Evolutionary conservation across 164 flowering plant species (phyloP).

Genomic region (Vitis riparia): DNA sequence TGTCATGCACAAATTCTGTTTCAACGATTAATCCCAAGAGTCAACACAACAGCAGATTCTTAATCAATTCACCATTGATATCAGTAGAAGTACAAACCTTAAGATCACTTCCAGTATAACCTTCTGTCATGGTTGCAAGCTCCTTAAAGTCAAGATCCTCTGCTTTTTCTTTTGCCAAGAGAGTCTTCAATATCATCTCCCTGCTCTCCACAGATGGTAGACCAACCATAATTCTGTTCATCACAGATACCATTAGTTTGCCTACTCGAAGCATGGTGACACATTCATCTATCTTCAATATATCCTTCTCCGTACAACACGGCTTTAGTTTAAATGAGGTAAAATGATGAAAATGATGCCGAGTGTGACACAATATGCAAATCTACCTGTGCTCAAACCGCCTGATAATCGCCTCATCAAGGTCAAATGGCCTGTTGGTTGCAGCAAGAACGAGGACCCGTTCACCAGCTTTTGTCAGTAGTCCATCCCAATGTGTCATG

Average conservation of each 20-base stretch:
- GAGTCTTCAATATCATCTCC: conserved; percentile 67
- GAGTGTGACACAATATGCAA: not conserved
- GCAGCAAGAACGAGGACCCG: conserved; percentile 82
- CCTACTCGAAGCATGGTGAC: no score
- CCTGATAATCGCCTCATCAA: conserved; percentile 80
- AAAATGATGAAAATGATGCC: not conserved
- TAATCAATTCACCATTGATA: not conserved
- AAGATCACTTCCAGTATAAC: conserved; percentile 81
- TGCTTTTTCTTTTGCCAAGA: conserved; percentile 59
- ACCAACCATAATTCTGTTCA: conserved; percentile 70
- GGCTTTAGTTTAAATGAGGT: no score
- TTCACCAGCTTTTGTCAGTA: conserved; percentile 65
- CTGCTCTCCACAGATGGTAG: conserved; percentile 69
- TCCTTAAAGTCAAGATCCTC: conserved; percentile 59
- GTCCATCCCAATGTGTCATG: conserved; percentile 86
- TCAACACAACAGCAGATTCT: conserved; percentile 6
- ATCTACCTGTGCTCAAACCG: conserved; percentile 78
- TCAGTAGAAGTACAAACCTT: conserved; percentile 45
- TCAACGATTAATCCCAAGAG: conserved; percentile 16
- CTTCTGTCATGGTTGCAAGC: conserved; percentile 73
- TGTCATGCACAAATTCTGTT: conserved; percentile 85
- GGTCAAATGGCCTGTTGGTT: conserved; percentile 82
- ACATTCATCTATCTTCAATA: not conserved
- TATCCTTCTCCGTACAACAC: no score
- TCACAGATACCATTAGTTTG: not conserved